phyloP scores from a whole-genome alignment of 2,329 filamentous ascomycete genomes.

The Colletotrichum sublineola region DNA sequence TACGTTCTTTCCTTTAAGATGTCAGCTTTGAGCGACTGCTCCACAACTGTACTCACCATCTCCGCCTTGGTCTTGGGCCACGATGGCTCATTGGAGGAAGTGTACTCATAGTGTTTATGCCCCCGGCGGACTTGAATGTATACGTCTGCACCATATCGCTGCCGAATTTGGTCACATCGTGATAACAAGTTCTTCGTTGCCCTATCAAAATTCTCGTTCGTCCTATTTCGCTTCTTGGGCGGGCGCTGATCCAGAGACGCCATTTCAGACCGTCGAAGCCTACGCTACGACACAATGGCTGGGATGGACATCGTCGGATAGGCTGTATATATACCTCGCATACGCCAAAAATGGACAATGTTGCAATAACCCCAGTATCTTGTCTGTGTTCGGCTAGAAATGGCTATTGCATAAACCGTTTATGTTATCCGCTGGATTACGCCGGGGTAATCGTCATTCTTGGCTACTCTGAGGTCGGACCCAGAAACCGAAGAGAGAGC shows the following conservation, averaged over 20 bases:
- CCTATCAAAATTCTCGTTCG: conserved; percentile 10
- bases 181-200: conserved; percentile 11
- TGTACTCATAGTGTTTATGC: conserved; percentile 16
- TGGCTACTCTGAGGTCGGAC: background rate
- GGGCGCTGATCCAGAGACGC: background rate
- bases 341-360: background rate
- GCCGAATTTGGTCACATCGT: background rate
- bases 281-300: background rate
- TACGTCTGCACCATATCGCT: conserved; percentile 3
- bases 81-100: too few species aligned
- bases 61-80: too few species aligned
- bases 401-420: background rate
- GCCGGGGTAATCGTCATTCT: background rate
- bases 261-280: background rate
- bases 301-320: background rate
- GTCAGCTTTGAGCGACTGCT: too few species aligned
- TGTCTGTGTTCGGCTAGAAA: conserved; percentile 1
- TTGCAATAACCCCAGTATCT: conserved; percentile 5
- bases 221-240: conserved; percentile 1
- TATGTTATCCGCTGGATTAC: background rate
- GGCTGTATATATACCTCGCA: conserved; percentile 8
- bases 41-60: too few species aligned
- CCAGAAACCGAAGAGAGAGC: background rate
- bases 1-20: background rate
- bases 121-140: conserved; percentile 12